Base-by-base conservation (phyloP, 179 eudicot species). In the Sideroxylon spinosum region DNA sequence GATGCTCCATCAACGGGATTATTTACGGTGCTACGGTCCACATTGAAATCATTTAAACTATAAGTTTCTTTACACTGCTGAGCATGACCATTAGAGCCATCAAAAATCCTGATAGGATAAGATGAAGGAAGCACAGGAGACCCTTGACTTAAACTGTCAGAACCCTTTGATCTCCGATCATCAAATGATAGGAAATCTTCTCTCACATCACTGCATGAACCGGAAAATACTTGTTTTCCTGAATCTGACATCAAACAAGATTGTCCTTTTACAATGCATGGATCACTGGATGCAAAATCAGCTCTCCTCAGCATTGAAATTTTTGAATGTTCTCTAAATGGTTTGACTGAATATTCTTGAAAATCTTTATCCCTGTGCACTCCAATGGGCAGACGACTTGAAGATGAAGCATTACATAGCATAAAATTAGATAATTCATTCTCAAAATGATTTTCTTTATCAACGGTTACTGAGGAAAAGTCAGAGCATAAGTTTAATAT, bases 1-100 rank as follows among this genome's bases (percentile, higher is more conserved):
- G 88, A 79, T 75, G 86, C 86, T 72, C 76, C 86, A 74, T 86
- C 84, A 68, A 63, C 80, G 53, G 44, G 75, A 77, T 53, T 80
- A 78, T 83, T 74, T 66, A 83, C 77, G 56, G 75, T 63, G 70
- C 65, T 77, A 53, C 4, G 59, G 16, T 73, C 86, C 73, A 48
- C 61, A 63, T 63, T 62, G 62, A 66, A 75, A 68, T 71, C 78
- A 73, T 79, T 75, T 26, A 52, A 25, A 81, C 50, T 73, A 66
- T 44, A 76, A 26, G 57, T 19, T 75, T 80, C 85, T 48, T 46
- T 69, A 53, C 71, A 80, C 22, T 80, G 64, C 80, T 66, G 81
- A 44, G 68, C 56, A 68, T 77, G 71, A 75, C 76, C 71, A 61
- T 75, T 69, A 76, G 77, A 84, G 64, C 71, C 72, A 61, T 84